Evolutionary conservation across 2,329 filamentous ascomycete species (phyloP), one percentile per base, ranked within the genome.

Genomic region (Epichloe bromicola): DNA sequence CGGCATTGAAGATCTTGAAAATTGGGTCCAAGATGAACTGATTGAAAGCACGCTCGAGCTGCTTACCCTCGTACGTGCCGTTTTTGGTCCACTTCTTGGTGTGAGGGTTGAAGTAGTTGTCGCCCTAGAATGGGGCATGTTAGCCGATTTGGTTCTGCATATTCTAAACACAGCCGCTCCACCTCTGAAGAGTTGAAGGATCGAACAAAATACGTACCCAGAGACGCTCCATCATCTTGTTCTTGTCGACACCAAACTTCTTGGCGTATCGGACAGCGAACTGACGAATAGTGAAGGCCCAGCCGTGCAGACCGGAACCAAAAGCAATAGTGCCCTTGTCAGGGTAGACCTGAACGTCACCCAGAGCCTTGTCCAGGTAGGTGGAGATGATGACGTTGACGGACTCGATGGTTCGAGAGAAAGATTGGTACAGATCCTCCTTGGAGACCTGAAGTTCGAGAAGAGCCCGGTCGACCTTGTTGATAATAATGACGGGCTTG

Each of bases 201-300:
- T 7, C 3, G 34, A 4, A 46, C 23, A 15, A 10, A 46, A 11
- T 20, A 50, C 82, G 72, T 74, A 88, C 84, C 93, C 93, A 98
- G 63, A 98, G 88, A 85, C 93, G 89, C 80, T 96, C 88, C 87
- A 97, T 95, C 93, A 98, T 96, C 88, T 97, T 97, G 79, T 84
- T 86, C 74, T 90, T 90, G 84, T 98, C 91, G 65, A 98, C 93
- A 86, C 93, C 93, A 67, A 98, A 98, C 79, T 98, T 98, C 89
- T 97, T 97, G 75, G 91, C 86, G 74, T 98, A 98, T 67, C 85
- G 83, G 69, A 82, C 73, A 64, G 93, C 93, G 74, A 98, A 98
- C 75, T 98, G 93, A 69, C 93, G 88, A 78, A 97, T 77, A 67
- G 93, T 98, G 85, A 98, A 98, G 67, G 89, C 91, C 93, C 93